These are phyloP conservation scores for Ogataea hybrid DNA, from an alignment of 1,139 yeast genomes.

Conservation along the genomic window DNA sequence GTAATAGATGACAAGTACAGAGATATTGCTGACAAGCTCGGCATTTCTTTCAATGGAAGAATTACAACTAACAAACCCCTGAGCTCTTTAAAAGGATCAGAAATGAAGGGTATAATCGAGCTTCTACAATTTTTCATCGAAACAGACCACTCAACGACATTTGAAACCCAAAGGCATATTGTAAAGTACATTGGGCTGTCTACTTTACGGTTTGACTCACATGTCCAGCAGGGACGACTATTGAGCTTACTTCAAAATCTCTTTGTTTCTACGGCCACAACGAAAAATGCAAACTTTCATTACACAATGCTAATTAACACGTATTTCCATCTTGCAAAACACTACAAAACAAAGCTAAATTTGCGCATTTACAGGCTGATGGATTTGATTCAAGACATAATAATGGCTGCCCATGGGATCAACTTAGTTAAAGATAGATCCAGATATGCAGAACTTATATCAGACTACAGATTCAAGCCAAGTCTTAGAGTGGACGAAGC, in stretches of 20 bases:
- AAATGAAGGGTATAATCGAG: constrained; percentile 2
- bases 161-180: constrained; percentile 8
- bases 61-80: constrained; percentile 2
- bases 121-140: constrained; percentile 10
- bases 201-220: constrained; percentile 5
- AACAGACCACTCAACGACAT: constrained; percentile 7
- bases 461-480: constrained; percentile 6
- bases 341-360: constrained; percentile 4
- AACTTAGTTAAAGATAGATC: not conserved
- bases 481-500: constrained; percentile 6
- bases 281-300: constrained; percentile 3
- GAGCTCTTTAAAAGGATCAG: constrained; percentile 6
- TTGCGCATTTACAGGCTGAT: constrained; percentile 8
- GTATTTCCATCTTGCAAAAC: constrained; percentile 5
- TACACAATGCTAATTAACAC: constrained; percentile 9
- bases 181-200: constrained; percentile 4
- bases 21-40: constrained; percentile 8
- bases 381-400: constrained; percentile 15
- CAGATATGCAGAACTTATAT: constrained; percentile 14
- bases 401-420: constrained; percentile 9
- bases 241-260: constrained; percentile 3
- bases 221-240: constrained; percentile 7
- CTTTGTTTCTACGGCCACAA: constrained; percentile 6
- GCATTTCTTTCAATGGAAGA: constrained; percentile 11
- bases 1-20: constrained; percentile 3